Conservation (phyloP, 768 basidiomycete species). For the Termitomyces sp. region DNA sequence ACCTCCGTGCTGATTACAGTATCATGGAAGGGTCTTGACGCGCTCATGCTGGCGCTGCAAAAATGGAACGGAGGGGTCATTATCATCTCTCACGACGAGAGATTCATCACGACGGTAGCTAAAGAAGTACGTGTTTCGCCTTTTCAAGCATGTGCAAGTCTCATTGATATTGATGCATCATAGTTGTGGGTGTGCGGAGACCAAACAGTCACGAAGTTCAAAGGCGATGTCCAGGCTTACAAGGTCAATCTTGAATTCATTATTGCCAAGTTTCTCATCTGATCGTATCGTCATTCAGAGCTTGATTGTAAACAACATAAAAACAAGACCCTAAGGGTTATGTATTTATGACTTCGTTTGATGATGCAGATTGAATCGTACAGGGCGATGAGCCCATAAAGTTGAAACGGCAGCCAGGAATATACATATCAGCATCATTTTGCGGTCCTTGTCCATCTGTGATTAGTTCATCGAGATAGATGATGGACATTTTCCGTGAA, state of each 20-base stretch:
- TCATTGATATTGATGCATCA: slow-evolving; percentile 7
- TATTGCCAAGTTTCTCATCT: slow-evolving; percentile 6
- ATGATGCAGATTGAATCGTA: background rate
- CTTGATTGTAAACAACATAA: slow-evolving; percentile 71
- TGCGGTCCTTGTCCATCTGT: background rate
- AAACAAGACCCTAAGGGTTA: slow-evolving; percentile 50
- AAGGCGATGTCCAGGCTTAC: slow-evolving; percentile 87
- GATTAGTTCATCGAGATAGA: background rate
- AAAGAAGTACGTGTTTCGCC: slow-evolving; percentile 52
- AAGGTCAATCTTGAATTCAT: slow-evolving; percentile 48
- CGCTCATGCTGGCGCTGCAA: slow-evolving; percentile 77
- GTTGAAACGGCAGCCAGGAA: background rate
- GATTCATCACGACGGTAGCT: slow-evolving; percentile 89
- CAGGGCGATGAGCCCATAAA: background rate
- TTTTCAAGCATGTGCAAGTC: background rate
- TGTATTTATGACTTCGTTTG: background rate
- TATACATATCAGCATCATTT: background rate
- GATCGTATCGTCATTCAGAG: slow-evolving; percentile 38
- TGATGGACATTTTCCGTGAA: background rate
- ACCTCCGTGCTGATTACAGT: background rate
- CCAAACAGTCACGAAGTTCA: slow-evolving; percentile 75
- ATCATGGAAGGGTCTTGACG: slow-evolving; percentile 79
- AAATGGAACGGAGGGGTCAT: slow-evolving; percentile 91
- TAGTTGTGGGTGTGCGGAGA: slow-evolving; percentile 94
- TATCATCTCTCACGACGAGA: slow-evolving; percentile 91